phyloP scores from a whole-genome alignment of 75 land plant species.

The Sequoia sempervirens region DNA sequence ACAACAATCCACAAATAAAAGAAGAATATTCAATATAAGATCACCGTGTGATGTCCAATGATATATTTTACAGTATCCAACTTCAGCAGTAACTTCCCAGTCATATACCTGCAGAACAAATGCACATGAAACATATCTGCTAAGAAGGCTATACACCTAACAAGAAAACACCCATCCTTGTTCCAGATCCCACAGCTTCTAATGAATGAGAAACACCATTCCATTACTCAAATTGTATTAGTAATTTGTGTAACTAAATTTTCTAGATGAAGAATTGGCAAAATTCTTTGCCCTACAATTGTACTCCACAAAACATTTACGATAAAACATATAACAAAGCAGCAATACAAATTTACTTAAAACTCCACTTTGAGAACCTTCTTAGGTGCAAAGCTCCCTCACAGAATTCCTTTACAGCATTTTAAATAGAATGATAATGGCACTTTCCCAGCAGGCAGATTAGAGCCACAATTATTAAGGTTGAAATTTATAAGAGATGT shows the following conservation, averaged over 20 bases:
- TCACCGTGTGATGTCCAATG: constrained; percentile 81
- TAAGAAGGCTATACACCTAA: background rate
- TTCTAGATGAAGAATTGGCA: background rate
- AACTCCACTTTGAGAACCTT: background rate
- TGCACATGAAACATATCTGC: background rate
- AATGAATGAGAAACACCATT: background rate
- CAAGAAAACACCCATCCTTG: background rate
- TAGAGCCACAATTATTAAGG: too few species aligned
- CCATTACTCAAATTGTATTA: background rate
- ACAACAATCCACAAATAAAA: background rate
- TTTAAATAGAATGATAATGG: too few species aligned
- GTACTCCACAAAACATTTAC: too few species aligned
- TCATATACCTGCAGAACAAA: constrained; percentile 65
- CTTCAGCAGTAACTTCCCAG: constrained; percentile 87
- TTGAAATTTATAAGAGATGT: too few species aligned
- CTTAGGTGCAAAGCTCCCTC: background rate
- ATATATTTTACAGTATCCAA: constrained; percentile 83
- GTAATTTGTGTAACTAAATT: background rate
- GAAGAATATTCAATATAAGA: background rate
- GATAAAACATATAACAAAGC: background rate
- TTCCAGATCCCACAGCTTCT: background rate
- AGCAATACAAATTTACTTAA: background rate
- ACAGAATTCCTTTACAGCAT: too few species aligned
- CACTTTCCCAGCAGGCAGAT: too few species aligned
- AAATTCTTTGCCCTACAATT: background rate